A percentile compares a stretch with the other conserved stretches of the same genome.
These are phyloP conservation scores for Fusarium drepaniforme DNA, from an alignment of 2,329 filamentous ascomycete species.

Conservation along the genomic window DNA sequence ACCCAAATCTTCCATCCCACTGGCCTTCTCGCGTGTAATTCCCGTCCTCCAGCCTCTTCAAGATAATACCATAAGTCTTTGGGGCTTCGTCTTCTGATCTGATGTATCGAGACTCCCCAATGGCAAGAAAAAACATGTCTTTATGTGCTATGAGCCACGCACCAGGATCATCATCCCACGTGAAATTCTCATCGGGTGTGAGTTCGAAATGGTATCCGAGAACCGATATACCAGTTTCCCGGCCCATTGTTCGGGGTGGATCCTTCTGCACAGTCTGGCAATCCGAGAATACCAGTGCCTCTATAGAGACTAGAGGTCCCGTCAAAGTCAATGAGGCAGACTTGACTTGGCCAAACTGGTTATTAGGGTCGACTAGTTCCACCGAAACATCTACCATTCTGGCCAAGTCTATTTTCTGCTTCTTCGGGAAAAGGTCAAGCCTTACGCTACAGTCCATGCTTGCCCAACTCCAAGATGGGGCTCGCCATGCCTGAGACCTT, in stretches of 20 bases:
- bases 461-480: constrained; percentile 18
- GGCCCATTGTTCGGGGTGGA: background rate
- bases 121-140: background rate
- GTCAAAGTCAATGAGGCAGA: constrained; percentile 6
- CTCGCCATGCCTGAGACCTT: background rate
- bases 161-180: background rate
- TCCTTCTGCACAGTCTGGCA: background rate
- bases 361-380: background rate
- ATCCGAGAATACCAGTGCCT: background rate
- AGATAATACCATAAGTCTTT: background rate
- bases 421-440: background rate
- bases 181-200: background rate
- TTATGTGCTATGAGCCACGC: background rate
- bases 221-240: background rate
- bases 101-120: background rate
- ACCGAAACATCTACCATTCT: background rate
- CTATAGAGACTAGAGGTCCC: background rate
- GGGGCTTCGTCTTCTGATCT: background rate
- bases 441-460: background rate
- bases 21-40: background rate
- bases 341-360: constrained; percentile 10
- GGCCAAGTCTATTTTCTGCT: background rate
- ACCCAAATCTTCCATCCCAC: background rate
- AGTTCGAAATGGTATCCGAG: background rate
- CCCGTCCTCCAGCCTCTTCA: background rate